Evolutionary conservation across 2,329 filamentous ascomycete genomes (phyloP).

Genomic region (Aureobasidium sp.): DNA sequence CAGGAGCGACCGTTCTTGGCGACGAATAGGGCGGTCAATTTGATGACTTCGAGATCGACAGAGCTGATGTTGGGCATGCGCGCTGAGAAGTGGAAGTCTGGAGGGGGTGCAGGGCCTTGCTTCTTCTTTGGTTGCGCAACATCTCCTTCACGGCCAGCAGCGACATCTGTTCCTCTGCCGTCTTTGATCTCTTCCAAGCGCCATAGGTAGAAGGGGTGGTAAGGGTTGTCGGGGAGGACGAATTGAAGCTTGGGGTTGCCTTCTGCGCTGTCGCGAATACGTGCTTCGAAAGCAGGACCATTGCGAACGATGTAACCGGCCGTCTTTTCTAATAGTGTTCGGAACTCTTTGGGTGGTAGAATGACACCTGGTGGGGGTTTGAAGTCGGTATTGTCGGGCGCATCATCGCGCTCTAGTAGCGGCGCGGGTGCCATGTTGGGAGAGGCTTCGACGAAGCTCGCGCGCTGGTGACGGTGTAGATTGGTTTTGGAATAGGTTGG

Average conservation of each 20-base stretch:
- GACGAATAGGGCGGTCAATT: slow-evolving; percentile 79
- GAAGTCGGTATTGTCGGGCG: slow-evolving; percentile 48
- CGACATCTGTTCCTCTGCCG: slow-evolving; percentile 70
- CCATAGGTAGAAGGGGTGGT: slow-evolving; percentile 86
- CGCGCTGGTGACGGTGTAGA: not conserved
- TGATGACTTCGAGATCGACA: slow-evolving; percentile 69
- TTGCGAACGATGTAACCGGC: slow-evolving; percentile 78
- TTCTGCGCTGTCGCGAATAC: slow-evolving; percentile 76
- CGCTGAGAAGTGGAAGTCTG: slow-evolving; percentile 86
- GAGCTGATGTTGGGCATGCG: slow-evolving; percentile 97
- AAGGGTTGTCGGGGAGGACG: slow-evolving; percentile 69
- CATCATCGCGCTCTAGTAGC: slow-evolving; percentile 19
- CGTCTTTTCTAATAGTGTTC: slow-evolving; percentile 82
- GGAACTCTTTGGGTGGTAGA: slow-evolving; percentile 76
- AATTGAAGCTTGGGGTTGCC: slow-evolving; percentile 86
- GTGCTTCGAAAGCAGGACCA: slow-evolving; percentile 63
- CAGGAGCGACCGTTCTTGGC: slow-evolving; percentile 89
- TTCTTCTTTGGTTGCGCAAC: slow-evolving; percentile 52
- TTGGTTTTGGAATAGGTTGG: not conserved
- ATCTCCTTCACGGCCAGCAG: slow-evolving; percentile 65
- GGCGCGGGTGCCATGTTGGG: slow-evolving; percentile 23
- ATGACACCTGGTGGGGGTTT: slow-evolving; percentile 79
- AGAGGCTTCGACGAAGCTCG: not conserved
- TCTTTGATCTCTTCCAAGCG: slow-evolving; percentile 76
- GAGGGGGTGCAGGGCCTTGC: slow-evolving; percentile 74